phyloP scores from a whole-genome alignment of 805 yeast species.

The Torulaspora indica region DNA sequence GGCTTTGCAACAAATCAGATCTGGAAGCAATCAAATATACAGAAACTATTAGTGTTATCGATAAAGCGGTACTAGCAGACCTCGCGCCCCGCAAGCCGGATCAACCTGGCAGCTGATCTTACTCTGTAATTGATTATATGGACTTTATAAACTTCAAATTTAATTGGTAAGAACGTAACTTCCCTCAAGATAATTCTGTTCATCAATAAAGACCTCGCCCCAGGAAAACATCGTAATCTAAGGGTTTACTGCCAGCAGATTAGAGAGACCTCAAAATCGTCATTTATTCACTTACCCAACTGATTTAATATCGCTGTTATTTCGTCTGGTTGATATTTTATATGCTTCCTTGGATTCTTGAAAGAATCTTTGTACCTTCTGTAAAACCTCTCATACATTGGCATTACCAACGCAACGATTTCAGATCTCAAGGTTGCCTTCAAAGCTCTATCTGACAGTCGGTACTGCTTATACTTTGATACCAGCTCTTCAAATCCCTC shows the following conservation, averaged over 20 bases:
- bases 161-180: background rate
- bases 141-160: background rate
- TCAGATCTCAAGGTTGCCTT: slow-evolving; percentile 63
- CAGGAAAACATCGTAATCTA: too few relatives aligned
- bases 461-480: slow-evolving; percentile 57
- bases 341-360: slow-evolving; percentile 37
- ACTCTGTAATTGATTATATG: background rate
- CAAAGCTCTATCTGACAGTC: slow-evolving; percentile 61
- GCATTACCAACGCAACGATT: slow-evolving; percentile 64
- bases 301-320: slow-evolving; percentile 29
- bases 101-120: background rate
- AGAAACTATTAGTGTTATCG: too few relatives aligned
- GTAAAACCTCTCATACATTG: slow-evolving; percentile 80
- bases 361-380: slow-evolving; percentile 48
- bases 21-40: background rate
- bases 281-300: slow-evolving; percentile 18
- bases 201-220: background rate
- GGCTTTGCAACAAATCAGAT: slow-evolving; percentile 11
- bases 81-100: too few relatives aligned
- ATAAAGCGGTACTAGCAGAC: too few relatives aligned
- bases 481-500: slow-evolving; percentile 75
- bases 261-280: background rate
- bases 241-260: too few relatives aligned
- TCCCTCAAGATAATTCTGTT: background rate
- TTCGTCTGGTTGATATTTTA: slow-evolving; percentile 35